Conservation (phyloP, 2,329 filamentous ascomycete genomes). For the Moelleriella libera region DNA sequence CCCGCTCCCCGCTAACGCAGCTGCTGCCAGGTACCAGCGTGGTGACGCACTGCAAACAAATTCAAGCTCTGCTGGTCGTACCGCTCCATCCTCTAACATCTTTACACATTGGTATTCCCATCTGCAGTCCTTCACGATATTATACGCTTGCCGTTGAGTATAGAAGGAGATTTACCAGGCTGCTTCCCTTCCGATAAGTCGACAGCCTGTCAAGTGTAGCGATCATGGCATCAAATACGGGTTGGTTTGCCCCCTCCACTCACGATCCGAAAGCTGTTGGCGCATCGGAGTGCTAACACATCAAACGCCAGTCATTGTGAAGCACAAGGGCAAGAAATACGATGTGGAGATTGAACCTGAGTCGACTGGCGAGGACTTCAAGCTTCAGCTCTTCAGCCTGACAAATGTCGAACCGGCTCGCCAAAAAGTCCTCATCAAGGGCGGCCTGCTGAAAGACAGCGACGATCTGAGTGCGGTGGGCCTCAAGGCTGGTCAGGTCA, state of each 20-base stretch:
- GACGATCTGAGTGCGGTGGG: conserved; percentile 71
- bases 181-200: background rate
- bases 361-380: conserved; percentile 83
- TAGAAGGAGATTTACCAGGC: too few species aligned
- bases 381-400: conserved; percentile 87
- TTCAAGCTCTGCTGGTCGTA: too few species aligned
- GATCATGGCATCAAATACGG: background rate
- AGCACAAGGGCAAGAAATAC: conserved; percentile 91
- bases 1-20: too few species aligned
- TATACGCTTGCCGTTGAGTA: too few species aligned
- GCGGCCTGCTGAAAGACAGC: conserved; percentile 90
- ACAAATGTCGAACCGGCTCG: conserved; percentile 93
- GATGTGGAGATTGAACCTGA: conserved; percentile 80
- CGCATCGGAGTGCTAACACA: conserved; percentile 7
- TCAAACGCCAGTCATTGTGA: conserved; percentile 58
- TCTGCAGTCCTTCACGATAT: too few species aligned
- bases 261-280: conserved; percentile 3
- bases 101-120: too few species aligned
- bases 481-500: conserved; percentile 70
- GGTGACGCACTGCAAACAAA: too few species aligned
- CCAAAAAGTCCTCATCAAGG: conserved; percentile 92
- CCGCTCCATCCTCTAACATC: too few species aligned
- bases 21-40: too few species aligned
- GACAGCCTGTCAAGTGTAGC: background rate
- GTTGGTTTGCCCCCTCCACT: conserved; percentile 5